Percentiles rank a stretch among this genome's conserved stretches.
Conservation (phyloP, 352 stramenopile species). For the Hyaloperonospora brassicae region DNA sequence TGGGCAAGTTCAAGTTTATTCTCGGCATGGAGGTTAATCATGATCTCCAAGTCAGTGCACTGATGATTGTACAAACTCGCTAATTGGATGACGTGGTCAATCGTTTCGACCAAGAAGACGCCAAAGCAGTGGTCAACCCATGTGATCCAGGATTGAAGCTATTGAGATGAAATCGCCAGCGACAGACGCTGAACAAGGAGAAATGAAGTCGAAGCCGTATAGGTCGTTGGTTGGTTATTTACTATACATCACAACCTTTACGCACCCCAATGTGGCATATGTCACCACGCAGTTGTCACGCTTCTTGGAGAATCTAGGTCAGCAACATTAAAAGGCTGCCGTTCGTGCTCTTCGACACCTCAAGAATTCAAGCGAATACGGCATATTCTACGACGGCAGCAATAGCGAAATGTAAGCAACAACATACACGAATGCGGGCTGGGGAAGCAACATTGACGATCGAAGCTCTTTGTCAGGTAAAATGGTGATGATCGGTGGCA, state of each 20-base stretch:
- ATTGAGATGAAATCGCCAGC: conserved; percentile 2
- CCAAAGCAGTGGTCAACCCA: conserved; percentile 6
- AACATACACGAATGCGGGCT: background rate
- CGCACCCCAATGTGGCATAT: background rate
- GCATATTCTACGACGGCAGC: background rate
- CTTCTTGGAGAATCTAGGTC: background rate
- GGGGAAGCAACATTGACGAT: too few species aligned
- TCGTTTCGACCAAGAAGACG: conserved; percentile 7
- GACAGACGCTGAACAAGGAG: background rate
- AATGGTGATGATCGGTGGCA: too few species aligned
- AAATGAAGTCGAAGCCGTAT: background rate
- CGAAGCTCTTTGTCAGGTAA: too few species aligned
- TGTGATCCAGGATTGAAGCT: conserved; percentile 5
- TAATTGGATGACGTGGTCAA: conserved; percentile 6
- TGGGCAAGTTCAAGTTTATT: background rate
- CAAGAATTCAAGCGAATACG: background rate
- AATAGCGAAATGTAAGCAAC: background rate
- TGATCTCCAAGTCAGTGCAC: too few species aligned
- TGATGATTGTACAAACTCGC: conserved; percentile 2
- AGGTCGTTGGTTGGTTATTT: background rate
- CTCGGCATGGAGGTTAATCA: background rate
- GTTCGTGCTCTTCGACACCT: background rate
- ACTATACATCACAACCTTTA: background rate
- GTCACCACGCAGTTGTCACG: background rate
- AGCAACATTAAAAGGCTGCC: background rate